Evolutionary conservation across 805 yeast species (phyloP).

Genomic region (Saccharomycopsis babjevae): DNA sequence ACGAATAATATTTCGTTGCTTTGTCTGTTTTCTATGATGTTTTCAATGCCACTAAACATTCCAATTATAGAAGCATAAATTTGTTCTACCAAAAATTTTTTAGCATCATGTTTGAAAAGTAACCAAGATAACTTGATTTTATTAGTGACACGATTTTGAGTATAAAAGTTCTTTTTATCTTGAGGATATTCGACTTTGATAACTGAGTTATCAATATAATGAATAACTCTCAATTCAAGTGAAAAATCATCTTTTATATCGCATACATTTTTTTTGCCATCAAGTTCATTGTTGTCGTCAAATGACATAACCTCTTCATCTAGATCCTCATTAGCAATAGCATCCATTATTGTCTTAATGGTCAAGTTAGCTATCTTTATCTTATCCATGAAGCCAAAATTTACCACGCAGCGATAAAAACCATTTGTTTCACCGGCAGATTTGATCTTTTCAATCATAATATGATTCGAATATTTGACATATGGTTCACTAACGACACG

Average conservation of each 20-base stretch:
- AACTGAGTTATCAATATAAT: conserved; percentile 23
- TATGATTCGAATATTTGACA: conserved; percentile 30
- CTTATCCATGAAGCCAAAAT: conserved; percentile 42
- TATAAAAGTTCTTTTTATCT: neutral
- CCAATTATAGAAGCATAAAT: conserved; percentile 17
- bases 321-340: conserved; percentile 3
- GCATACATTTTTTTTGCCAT: neutral
- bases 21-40: conserved; percentile 4
- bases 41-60: conserved; percentile 17
- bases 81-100: conserved; percentile 18
- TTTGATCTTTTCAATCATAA: conserved; percentile 31
- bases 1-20: conserved; percentile 22
- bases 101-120: neutral
- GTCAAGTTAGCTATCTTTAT: conserved; percentile 20
- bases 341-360: conserved; percentile 19
- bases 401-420: conserved; percentile 37
- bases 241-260: conserved; percentile 13
- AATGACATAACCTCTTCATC: conserved; percentile 18
- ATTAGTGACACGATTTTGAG: neutral
- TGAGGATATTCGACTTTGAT: conserved; percentile 15
- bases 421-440: conserved; percentile 27
- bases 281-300: conserved; percentile 10
- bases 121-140: conserved; percentile 2
- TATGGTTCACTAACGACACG: conserved; percentile 35
- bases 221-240: conserved; percentile 21